These are phyloP conservation scores for Mycena albidolilacea DNA, from an alignment of 768 basidiomycete species.

Conservation along the genomic window DNA sequence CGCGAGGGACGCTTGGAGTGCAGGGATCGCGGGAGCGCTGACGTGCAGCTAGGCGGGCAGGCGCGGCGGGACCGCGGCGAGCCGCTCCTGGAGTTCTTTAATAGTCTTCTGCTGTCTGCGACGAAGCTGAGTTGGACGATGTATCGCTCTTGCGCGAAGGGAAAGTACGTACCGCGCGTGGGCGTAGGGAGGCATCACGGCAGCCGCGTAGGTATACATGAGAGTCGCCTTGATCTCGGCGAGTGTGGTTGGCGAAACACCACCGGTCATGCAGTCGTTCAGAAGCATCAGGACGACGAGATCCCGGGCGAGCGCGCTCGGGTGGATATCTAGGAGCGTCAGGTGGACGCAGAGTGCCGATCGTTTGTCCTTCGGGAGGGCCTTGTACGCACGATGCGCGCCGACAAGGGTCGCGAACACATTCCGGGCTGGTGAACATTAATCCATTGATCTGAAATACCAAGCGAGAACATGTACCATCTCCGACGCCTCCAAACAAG, in stretches of 20 bases:
- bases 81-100: constrained; percentile 23
- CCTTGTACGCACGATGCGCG: constrained; percentile 37
- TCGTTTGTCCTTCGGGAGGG: constrained; percentile 38
- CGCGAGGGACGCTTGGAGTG: constrained; percentile 36
- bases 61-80: constrained; percentile 31
- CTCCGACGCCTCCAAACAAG: constrained; percentile 47
- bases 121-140: not conserved
- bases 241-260: constrained; percentile 22
- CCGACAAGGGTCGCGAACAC: constrained; percentile 47
- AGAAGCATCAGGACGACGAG: constrained; percentile 43
- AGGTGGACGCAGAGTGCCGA: constrained; percentile 39
- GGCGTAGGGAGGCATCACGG: constrained; percentile 43
- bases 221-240: constrained; percentile 45
- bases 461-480: constrained; percentile 36
- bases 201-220: constrained; percentile 43
- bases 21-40: constrained; percentile 33
- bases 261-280: constrained; percentile 37
- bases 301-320: constrained; percentile 43
- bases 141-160: not conserved
- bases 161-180: constrained; percentile 36
- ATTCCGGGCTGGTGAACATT: constrained; percentile 40
- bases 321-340: constrained; percentile 46
- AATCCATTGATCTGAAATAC: not conserved
- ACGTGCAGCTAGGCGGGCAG: constrained; percentile 45
- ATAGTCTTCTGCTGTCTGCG: constrained; percentile 36